Base-by-base conservation (phyloP, 1,284 basidiomycete genomes). In the Coniferiporia sulphurascens region DNA sequence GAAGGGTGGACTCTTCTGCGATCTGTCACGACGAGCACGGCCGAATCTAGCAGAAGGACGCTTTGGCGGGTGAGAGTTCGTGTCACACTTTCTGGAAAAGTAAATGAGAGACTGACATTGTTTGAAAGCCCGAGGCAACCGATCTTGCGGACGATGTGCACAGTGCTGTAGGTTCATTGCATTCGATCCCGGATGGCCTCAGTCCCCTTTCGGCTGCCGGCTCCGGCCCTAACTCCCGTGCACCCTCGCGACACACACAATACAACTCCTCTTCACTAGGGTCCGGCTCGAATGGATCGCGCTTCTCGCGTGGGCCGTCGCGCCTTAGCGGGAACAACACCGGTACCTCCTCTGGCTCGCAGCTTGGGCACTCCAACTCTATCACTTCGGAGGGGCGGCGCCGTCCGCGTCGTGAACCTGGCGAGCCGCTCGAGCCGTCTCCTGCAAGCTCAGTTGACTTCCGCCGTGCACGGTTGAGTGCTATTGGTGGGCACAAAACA, bases 151-250 rank as follows among this genome's bases (percentile, higher is more conserved):
- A 59, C n/a, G 55, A 59, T 8, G 43, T 56, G 5, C 53, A 49
- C 35, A 56, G 56, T 21, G 32, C 22, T 17, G 45, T 35, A 21
- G 61, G 57, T 21, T 62, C 61, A 9, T 19, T 62, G 27, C 61
- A 62, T 22, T 62, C 61, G 36, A 59, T 59, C 44, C 52, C 61
- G 17, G 60, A 58, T 41, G 45, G 56, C 12, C 61, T 62, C 48
- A 48, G 57, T 41, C 61, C 61, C 10, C 51, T 56, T n/a, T 59
- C 58, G 12, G 51, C 60, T 15, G 32, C 50, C 13, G 61, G 38
- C 21, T 59, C 61, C 27, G 54, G 58, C 36, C 43, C 61, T 21
- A 48, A 62, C 43, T 62, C 61, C 12, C 61, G 58, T n/a, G 49
- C 61, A 7, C 54, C 57, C 13, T 62, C 60, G 19, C 56, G 60